Percentiles rank a stretch among this genome's conserved stretches.
These are phyloP conservation scores for Aspergillus pseudonomiae DNA, from an alignment of 2,329 filamentous ascomycete genomes.

Conservation along the genomic window DNA sequence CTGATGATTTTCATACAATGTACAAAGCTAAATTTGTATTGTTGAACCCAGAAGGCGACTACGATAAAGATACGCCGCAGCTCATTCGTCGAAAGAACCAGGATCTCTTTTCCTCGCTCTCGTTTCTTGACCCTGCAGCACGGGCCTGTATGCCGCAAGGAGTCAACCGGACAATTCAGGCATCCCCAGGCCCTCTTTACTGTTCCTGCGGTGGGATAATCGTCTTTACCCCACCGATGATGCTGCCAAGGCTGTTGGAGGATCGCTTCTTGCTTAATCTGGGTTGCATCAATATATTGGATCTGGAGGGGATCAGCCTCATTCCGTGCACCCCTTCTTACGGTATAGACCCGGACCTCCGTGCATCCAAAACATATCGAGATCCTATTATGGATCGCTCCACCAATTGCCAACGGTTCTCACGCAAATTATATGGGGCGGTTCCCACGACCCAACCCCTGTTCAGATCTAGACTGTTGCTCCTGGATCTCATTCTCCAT, in stretches of 20 bases:
- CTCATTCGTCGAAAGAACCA: neutral
- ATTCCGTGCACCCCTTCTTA: neutral
- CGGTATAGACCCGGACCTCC: neutral
- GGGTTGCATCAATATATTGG: constrained; percentile 19
- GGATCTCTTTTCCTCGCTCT: neutral
- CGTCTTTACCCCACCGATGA: constrained; percentile 11
- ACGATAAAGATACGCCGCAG: neutral
- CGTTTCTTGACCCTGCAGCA: constrained; percentile 21
- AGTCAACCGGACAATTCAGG: constrained; percentile 21
- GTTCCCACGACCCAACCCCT: neutral
- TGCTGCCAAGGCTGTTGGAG: constrained; percentile 11
- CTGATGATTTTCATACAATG: neutral
- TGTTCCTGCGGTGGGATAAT: constrained; percentile 16
- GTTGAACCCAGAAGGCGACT: too few relatives aligned
- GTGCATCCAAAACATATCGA: neutral
- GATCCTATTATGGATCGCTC: neutral
- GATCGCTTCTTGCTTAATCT: constrained; percentile 2
- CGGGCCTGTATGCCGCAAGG: constrained; percentile 33
- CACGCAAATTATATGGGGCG: neutral
- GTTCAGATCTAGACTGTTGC: neutral
- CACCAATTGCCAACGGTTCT: neutral
- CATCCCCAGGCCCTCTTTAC: constrained; percentile 20
- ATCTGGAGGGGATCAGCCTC: neutral
- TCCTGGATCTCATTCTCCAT: neutral
- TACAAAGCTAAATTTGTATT: neutral